Evolutionary conservation across 306 rosid species (phyloP), one percentile per base, ranked within the genome.

Genomic region (Fragaria vesca): DNA sequence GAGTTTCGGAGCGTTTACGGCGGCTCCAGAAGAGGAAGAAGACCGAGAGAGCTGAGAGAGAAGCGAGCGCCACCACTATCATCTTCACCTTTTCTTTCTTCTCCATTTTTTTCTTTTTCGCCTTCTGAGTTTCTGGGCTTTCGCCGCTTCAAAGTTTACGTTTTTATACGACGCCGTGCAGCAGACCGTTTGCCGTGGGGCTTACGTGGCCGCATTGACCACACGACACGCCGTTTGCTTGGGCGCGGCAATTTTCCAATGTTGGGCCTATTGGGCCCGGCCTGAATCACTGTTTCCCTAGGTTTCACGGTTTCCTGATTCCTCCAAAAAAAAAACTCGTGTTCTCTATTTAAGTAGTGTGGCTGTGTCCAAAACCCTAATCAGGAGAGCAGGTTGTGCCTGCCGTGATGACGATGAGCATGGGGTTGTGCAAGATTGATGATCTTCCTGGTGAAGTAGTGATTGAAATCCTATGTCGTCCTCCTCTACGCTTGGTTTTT

Each of bases 11-110:
- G 13, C 80, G 74, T 21, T 76, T 82, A 47, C 79, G 80, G 75
- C 87, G 82, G 20, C 82, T 76, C 69, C 90, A 83, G 79, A 79
- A 70, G 45, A 89, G 51, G 74, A 88, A 73, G 79, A 86, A 71
- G 82, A 95, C 62, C 51, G 96, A 85, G 60, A 95, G 75, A 26
- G 87, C 88, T 13, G 90, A 87, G 8, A 94, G 6, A 21, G 93
- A 75, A 18, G 86, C 93, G 16, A 88, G 52, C n/a, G 82, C 81
- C 13, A 86, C 63, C 54, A 88, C 63, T 58, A 85, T 75, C 78
- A 87, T 73, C 82, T 85, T 89, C 68, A 83, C 34, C 81, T 71
- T 86, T 71, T 75, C 66, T 63, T 36, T 81, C 61, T 57, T 70
- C 18, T 80, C 93, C 93, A 88, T 81, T 71, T 72, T 69, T 65